Evolutionary conservation across 2,329 filamentous ascomycete genomes (phyloP).

Genomic region (Sporothrix pallida): DNA sequence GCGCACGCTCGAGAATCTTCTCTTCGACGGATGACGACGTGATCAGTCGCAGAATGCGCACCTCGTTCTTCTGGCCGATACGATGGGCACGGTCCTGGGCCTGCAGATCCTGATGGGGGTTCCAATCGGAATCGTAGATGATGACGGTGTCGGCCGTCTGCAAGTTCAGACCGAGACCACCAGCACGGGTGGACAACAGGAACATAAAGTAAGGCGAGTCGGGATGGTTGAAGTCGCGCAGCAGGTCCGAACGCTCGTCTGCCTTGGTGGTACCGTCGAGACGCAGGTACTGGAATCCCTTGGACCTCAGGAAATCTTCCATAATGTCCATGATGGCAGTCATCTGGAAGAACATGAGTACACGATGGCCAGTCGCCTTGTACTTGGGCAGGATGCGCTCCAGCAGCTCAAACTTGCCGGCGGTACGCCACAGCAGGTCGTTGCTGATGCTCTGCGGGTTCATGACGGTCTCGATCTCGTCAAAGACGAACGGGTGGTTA

Average conservation of each 20-base stretch:
- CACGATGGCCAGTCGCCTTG: slow-evolving; percentile 85
- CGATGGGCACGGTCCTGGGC: slow-evolving; percentile 99
- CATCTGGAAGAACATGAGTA: slow-evolving; percentile 99
- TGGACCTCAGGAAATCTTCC: slow-evolving; percentile 92
- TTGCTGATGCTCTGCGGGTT: slow-evolving; percentile 89
- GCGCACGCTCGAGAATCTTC: slow-evolving; percentile 94
- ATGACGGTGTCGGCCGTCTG: slow-evolving; percentile 99
- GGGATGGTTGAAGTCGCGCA: slow-evolving; percentile 88
- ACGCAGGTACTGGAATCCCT: slow-evolving; percentile 84
- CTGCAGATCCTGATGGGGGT: slow-evolving; percentile 98
- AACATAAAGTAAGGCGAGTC: slow-evolving; percentile 96
- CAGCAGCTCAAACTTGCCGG: slow-evolving; percentile 95
- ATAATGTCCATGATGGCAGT: slow-evolving; percentile 99
- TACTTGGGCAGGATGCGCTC: slow-evolving; percentile 95
- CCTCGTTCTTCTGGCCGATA: slow-evolving; percentile 99
- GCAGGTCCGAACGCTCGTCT: slow-evolving; percentile 90
- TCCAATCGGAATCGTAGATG: slow-evolving; percentile 99
- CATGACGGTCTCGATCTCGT: slow-evolving; percentile 97
- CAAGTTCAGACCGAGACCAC: slow-evolving; percentile 94
- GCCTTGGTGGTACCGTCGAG: slow-evolving; percentile 97
- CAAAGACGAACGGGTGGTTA: slow-evolving; percentile 98
- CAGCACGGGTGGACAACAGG: slow-evolving; percentile 95
- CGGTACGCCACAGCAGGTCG: slow-evolving; percentile 91
- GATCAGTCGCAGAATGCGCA: slow-evolving; percentile 93
- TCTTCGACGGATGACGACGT: slow-evolving; percentile 97